Evolutionary conservation across 1,284 basidiomycete genomes (phyloP).

Genomic region (Pseudomicrostroma phylloplanum): DNA sequence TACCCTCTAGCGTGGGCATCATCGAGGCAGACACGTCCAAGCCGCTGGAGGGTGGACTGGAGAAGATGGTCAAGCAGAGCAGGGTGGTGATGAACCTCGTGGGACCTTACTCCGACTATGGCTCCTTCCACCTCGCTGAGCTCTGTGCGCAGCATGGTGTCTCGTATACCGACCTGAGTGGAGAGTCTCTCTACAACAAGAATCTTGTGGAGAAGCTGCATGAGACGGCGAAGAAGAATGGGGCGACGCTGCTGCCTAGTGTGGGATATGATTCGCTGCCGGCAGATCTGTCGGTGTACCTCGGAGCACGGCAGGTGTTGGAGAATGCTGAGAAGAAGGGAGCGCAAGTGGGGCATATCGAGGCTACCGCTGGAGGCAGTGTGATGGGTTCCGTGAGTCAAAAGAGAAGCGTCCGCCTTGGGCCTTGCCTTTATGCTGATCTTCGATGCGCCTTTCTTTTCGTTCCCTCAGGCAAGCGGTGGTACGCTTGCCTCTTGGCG

Average conservation of each 20-base stretch:
- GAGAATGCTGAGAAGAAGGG: slow-evolving; percentile 11
- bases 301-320: slow-evolving; percentile 4
- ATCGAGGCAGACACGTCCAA: slow-evolving; percentile 5
- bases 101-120: slow-evolving; percentile 10
- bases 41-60: not conserved
- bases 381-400: not conserved
- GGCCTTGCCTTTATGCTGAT: not conserved
- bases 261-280: slow-evolving; percentile 11
- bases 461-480: not conserved
- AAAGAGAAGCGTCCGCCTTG: not conserved
- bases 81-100: slow-evolving; percentile 10
- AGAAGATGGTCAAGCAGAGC: slow-evolving; percentile 8
- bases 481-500: not conserved
- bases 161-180: slow-evolving; percentile 11
- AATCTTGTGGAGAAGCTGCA: slow-evolving; percentile 2
- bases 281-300: slow-evolving; percentile 7
- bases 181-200: slow-evolving; percentile 12
- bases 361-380: not conserved
- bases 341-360: not conserved
- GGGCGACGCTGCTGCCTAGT: slow-evolving; percentile 7
- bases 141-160: slow-evolving; percentile 9
- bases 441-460: not conserved
- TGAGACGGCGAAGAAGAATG: slow-evolving; percentile 9
- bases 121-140: slow-evolving; percentile 8
- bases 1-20: slow-evolving; percentile 2